Evolutionary conservation across 805 yeast species (phyloP).

Genomic region (Torulaspora microellipsoides): DNA sequence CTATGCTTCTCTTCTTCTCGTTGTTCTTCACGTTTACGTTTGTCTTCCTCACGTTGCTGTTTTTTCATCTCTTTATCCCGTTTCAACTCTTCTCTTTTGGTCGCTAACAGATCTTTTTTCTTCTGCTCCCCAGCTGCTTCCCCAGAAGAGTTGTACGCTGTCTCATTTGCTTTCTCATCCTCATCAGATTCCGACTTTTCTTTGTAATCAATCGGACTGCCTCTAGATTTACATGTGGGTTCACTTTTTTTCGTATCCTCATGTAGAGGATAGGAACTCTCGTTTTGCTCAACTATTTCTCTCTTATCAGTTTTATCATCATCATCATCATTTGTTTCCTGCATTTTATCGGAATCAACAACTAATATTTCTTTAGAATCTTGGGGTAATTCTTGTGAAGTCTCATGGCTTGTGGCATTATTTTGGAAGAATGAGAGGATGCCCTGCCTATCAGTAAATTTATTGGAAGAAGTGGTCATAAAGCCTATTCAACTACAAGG

Average conservation of each 20-base stretch:
- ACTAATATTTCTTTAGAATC: neutral
- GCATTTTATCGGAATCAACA: neutral
- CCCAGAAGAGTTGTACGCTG: too few species aligned
- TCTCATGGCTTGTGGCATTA: neutral
- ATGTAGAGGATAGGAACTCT: too few species aligned
- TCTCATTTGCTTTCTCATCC: neutral
- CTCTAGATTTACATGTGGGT: too few species aligned
- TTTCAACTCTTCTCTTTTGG: slow-evolving; percentile 13
- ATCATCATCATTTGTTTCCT: neutral
- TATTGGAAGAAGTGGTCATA: slow-evolving; percentile 4
- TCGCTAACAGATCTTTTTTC: slow-evolving; percentile 9
- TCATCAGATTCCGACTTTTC: too few species aligned
- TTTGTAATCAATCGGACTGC: too few species aligned
- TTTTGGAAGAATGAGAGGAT: slow-evolving; percentile 27
- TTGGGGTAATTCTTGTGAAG: neutral
- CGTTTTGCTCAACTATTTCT: too few species aligned
- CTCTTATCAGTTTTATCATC: neutral
- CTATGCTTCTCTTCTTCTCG: slow-evolving; percentile 18
- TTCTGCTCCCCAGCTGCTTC: neutral
- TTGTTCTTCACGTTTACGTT: slow-evolving; percentile 16
- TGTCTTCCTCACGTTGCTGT: slow-evolving; percentile 16
- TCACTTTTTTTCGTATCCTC: too few species aligned
- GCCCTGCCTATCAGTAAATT: slow-evolving; percentile 14
- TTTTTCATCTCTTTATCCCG: slow-evolving; percentile 16
- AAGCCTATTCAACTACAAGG: too few species aligned